phyloP scores from a whole-genome alignment of 2,329 filamentous ascomycete genomes.

The Scytalidium lignicola region DNA sequence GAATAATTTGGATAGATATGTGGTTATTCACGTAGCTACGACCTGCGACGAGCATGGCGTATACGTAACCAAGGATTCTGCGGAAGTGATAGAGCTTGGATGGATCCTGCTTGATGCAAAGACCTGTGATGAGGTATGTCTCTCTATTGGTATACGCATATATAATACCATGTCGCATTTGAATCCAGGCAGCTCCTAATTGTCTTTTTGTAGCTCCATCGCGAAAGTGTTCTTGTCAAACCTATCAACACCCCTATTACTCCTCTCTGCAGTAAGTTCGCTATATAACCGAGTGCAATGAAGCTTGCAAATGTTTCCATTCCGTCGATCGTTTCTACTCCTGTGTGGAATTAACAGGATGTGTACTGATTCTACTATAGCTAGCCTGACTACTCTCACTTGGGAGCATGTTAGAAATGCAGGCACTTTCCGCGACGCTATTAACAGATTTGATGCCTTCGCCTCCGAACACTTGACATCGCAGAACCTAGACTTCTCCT shows the following conservation, averaged over 20 bases:
- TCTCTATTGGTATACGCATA: conserved; percentile 4
- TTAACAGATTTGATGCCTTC: conserved; percentile 91
- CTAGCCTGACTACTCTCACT: conserved; percentile 93
- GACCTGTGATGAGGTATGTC: conserved; percentile 81
- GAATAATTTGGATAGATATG: conserved; percentile 86
- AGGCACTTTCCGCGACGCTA: conserved; percentile 93
- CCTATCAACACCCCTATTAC: conserved; percentile 98
- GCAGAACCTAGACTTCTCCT: conserved; percentile 94
- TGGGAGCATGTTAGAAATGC: conserved; percentile 99
- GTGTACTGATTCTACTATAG: conserved; percentile 41
- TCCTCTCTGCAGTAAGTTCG: conserved; percentile 89
- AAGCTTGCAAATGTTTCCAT: conserved; percentile 12
- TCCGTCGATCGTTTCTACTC: conserved; percentile 1
- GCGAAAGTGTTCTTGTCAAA: conserved; percentile 95
- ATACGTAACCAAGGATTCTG: conserved; percentile 98
- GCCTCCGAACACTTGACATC: conserved; percentile 84
- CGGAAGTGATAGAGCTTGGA: conserved; percentile 97
- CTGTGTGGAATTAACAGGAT: not conserved
- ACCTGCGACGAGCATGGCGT: conserved; percentile 99
- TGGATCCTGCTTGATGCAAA: conserved; percentile 96
- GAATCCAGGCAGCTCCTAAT: conserved; percentile 14
- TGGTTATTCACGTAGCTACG: conserved; percentile 96
- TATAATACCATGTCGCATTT: not conserved
- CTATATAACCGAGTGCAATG: conserved; percentile 2
- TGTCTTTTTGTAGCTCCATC: conserved; percentile 63